phyloP scores from a whole-genome alignment of 306 rosid species.

The Mimosa bimucronata region DNA sequence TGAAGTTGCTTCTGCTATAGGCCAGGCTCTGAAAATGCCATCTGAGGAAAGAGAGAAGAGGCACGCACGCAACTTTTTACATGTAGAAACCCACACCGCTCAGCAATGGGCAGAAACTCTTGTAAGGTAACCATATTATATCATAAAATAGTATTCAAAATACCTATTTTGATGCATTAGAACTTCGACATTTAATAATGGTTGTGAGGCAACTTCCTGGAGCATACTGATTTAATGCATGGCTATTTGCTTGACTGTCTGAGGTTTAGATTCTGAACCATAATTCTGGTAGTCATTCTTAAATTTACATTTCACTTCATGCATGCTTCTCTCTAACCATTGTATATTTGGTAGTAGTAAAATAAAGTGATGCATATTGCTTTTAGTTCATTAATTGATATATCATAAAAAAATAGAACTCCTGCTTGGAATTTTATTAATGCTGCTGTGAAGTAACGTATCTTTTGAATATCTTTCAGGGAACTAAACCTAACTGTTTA shows the following conservation, averaged over 20 bases:
- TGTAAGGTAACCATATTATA: conserved; percentile 64
- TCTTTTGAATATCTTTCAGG: conserved; percentile 52
- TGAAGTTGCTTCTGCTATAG: conserved; percentile 80
- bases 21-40: conserved; percentile 68
- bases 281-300: not conserved
- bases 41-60: conserved; percentile 78
- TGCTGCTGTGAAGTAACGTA: conserved; percentile 27
- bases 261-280: not conserved
- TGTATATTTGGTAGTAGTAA: conserved; percentile 9
- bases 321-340: conserved; percentile 12
- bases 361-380: conserved; percentile 17
- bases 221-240: not conserved
- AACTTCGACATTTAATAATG: conserved; percentile 16
- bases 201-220: conserved; percentile 3
- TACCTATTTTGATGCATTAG: not conserved
- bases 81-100: conserved; percentile 87
- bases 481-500: conserved; percentile 83
- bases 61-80: conserved; percentile 69
- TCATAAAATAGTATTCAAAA: not conserved
- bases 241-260: not conserved
- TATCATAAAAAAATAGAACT: conserved; percentile 24
- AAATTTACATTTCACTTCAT: not conserved
- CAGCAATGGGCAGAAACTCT: conserved; percentile 98
- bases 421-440: conserved; percentile 33
- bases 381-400: conserved; percentile 3